These are phyloP conservation scores for Aristolochia fimbriata DNA, from an alignment of 164 flowering plant species.

Conservation along the genomic window DNA sequence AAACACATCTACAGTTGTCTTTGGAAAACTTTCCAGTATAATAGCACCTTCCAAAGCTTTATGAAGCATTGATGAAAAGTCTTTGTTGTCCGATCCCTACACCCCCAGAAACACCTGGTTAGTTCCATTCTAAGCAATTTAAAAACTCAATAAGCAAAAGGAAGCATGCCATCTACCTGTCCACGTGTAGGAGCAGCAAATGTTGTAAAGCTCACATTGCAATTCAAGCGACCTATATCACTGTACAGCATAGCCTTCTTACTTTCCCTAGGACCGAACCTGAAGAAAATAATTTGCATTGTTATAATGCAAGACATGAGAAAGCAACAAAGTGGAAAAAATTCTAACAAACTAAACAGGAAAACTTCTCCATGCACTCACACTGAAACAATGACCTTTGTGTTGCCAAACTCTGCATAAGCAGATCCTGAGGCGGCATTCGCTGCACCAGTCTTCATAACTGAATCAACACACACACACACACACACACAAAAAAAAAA, in stretches of 20 bases:
- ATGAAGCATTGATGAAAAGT: slow-evolving; percentile 78
- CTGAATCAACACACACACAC: slow-evolving; percentile 31
- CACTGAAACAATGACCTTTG: slow-evolving; percentile 96
- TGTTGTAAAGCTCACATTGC: slow-evolving; percentile 82
- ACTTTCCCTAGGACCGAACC: slow-evolving; percentile 98
- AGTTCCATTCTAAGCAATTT: neutral
- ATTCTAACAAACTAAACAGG: neutral
- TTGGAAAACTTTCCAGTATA: slow-evolving; percentile 79
- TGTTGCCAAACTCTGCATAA: slow-evolving; percentile 87
- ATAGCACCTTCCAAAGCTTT: slow-evolving; percentile 95
- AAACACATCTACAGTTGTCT: slow-evolving; percentile 96
- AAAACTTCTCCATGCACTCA: slow-evolving; percentile 31
- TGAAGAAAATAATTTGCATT: slow-evolving; percentile 13
- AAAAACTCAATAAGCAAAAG: too few species aligned
- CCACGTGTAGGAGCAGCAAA: slow-evolving; percentile 64
- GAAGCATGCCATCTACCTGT: slow-evolving; percentile 37
- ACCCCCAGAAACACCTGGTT: neutral
- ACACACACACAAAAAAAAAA: too few species aligned
- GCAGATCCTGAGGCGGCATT: slow-evolving; percentile 94
- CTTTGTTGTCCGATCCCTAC: slow-evolving; percentile 79
- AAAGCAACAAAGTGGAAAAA: neutral
- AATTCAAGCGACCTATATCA: slow-evolving; percentile 79
- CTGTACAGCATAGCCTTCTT: slow-evolving; percentile 96
- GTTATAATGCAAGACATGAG: neutral
- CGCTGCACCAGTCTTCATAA: slow-evolving; percentile 79